Evolutionary conservation across 2,329 filamentous ascomycete species (phyloP).

Genomic region (Trichoderma atrobrunneum): DNA sequence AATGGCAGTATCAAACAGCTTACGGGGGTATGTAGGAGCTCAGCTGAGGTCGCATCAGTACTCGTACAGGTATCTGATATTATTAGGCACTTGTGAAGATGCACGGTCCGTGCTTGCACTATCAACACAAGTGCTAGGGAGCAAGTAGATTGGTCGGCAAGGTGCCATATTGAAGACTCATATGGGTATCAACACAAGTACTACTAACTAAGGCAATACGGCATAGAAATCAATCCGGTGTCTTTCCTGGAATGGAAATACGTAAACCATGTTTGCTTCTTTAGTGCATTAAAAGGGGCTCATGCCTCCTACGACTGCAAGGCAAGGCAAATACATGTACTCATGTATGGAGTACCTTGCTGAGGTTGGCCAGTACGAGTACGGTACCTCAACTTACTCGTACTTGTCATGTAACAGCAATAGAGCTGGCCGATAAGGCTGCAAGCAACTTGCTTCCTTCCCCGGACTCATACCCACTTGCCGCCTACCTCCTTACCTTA

Average conservation of each 20-base stretch:
- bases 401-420: not conserved
- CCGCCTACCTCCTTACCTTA: constrained; percentile 5
- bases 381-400: not conserved
- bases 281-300: not conserved
- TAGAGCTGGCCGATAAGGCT: constrained; percentile 13
- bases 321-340: no score
- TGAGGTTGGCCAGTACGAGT: not conserved
- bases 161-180: not conserved
- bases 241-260: not conserved
- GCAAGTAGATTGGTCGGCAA: not conserved
- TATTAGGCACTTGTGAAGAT: not conserved
- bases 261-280: not conserved
- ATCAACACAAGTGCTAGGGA: not conserved
- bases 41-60: not conserved
- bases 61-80: not conserved
- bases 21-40: not conserved
- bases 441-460: not conserved
- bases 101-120: not conserved
- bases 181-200: not conserved
- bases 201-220: not conserved
- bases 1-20: not conserved
- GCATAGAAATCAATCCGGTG: not conserved
- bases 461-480: constrained; percentile 18
- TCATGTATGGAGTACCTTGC: not conserved
- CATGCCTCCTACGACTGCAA: not conserved